Evolutionary conservation across 495 filamentous ascomycete species (phyloP).

Genomic region (Darksidea phi): DNA sequence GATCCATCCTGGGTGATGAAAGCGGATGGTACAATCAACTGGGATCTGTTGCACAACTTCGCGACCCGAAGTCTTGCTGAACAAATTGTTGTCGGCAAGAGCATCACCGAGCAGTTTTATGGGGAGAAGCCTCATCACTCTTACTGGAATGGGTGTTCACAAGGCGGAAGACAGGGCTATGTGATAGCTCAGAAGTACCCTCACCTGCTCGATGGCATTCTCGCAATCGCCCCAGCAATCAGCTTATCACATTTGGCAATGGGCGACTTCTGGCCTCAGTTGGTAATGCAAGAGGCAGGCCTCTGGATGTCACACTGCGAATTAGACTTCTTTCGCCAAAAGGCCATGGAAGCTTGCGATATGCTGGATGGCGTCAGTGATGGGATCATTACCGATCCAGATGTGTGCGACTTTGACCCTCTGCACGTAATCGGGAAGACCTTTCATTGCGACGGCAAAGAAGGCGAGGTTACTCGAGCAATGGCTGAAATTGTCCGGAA

Average conservation of each 20-base stretch:
- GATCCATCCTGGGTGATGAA: constrained; percentile 18
- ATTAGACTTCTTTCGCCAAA: constrained; percentile 33
- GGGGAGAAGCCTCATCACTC: constrained; percentile 19
- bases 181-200: constrained; percentile 32
- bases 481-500: constrained; percentile 32
- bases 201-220: constrained; percentile 22
- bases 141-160: constrained; percentile 31
- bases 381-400: constrained; percentile 44
- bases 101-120: constrained; percentile 23
- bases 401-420: constrained; percentile 45
- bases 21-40: constrained; percentile 15
- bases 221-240: constrained; percentile 24
- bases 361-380: constrained; percentile 45
- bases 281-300: constrained; percentile 32
- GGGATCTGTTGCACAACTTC: constrained; percentile 23
- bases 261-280: constrained; percentile 19
- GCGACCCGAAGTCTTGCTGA: constrained; percentile 22
- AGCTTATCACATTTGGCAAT: neutral
- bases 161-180: constrained; percentile 29
- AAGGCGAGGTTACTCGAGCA: constrained; percentile 16
- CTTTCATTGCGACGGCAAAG: constrained; percentile 31
- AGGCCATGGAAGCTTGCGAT: constrained; percentile 43
- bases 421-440: constrained; percentile 38
- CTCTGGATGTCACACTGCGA: constrained; percentile 33
- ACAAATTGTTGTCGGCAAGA: constrained; percentile 17